Percentiles rank a stretch among this genome's conserved stretches.
These are phyloP conservation scores for Nitzschia putrida DNA, from an alignment of 108 stramenopile species.

Conservation along the genomic window DNA sequence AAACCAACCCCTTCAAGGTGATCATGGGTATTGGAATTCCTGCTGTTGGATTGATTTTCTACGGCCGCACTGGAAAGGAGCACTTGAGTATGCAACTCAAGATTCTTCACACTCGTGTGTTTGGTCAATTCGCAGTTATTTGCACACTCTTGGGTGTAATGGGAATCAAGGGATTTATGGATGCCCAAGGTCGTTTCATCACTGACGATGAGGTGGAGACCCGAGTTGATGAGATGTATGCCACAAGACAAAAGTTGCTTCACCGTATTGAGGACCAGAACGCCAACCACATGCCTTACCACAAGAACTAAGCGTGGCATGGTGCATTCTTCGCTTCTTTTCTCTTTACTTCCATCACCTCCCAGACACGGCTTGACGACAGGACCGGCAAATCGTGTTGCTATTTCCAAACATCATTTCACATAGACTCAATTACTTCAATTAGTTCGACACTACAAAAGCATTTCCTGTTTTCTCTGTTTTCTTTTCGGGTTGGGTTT, in stretches of 20 bases:
- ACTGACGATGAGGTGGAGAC: constrained; percentile 67
- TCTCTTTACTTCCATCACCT: no score
- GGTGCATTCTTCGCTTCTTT: neutral
- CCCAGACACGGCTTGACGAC: neutral
- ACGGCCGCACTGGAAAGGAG: constrained; percentile 65
- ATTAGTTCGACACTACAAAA: no score
- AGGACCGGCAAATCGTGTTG: no score
- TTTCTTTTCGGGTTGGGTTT: no score
- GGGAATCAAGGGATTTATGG: constrained; percentile 86
- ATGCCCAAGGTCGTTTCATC: constrained; percentile 68
- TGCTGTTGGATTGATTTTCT: constrained; percentile 68
- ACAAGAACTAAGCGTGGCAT: neutral
- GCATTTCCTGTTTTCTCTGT: no score
- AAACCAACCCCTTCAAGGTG: constrained; percentile 78
- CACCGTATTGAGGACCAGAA: constrained; percentile 8
- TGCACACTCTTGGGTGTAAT: constrained; percentile 70
- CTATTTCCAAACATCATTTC: no score
- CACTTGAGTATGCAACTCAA: constrained; percentile 66
- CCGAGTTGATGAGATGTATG: constrained; percentile 70
- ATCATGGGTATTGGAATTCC: constrained; percentile 66
- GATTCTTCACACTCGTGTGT: constrained; percentile 85
- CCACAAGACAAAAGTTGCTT: constrained; percentile 54
- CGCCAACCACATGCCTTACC: constrained; percentile 1
- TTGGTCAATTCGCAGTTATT: constrained; percentile 82
- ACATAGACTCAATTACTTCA: no score